Base-by-base conservation (phyloP, 768 basidiomycete species). In the Russula brevipes region DNA sequence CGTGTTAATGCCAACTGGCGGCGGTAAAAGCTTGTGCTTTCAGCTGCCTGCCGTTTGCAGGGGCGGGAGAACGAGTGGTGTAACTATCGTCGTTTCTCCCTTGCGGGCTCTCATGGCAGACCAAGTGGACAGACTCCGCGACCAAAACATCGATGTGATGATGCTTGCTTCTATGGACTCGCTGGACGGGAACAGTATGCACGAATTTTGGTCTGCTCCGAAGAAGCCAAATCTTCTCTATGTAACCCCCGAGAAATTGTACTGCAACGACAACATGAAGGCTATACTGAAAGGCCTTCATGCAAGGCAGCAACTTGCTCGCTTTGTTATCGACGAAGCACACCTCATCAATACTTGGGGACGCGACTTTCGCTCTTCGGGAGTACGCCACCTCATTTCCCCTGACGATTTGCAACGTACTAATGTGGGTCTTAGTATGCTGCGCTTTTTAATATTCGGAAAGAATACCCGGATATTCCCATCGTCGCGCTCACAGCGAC, bases 401-500 rank as follows among this genome's bases (percentile, higher is more conserved):
- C 44, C 33, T 55, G 17, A 31, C 36, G n/a, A 47, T 44, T 36
- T 33, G 17, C 35, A 12, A 14, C 33, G 7, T 1, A 38, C 51
- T 64, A 45, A 57, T 24, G 14, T 14, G 33, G 51, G 42, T 54
- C 60, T 17, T 63, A 96, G 67, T 68, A 66, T 49, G 38, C 35
- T 5, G 53, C 54, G 38, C 42, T 68, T 10, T 24, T 82, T 14
- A 73, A 78, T 38, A 80, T 98, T 41, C 87, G 94, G 50, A 76
- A 81, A 14, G 82, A 83, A 16, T 98, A 84, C 76, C 90, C 91
- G 0, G 73, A 80, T 7, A 81, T 94, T 0, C 96, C 97, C 0
- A 89, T 98, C 69, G 97, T 98, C 85, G 97, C 97, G 0, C 80
- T 98, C 51, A 99, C 97, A 0, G 97, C 94, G 7, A 99, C 96